Percentiles rank a stretch among this genome's conserved stretches.
Conservation (phyloP, 2,329 filamentous ascomycete species). For the Fusarium hainanense region DNA sequence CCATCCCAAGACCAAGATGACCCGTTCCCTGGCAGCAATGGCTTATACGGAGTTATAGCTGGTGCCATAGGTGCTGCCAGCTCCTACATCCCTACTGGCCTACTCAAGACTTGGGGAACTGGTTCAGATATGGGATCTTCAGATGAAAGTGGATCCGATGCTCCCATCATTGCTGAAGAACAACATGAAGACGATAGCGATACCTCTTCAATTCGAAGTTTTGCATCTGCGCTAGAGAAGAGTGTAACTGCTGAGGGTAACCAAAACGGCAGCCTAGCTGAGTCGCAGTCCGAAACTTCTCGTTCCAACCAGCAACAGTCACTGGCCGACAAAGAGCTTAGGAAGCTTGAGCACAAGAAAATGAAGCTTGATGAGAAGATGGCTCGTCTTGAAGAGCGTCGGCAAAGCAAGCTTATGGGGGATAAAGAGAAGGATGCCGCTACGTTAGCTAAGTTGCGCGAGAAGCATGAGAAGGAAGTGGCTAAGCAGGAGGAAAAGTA, state of each 20-base stretch:
- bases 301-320: conserved; percentile 42
- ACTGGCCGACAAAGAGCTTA: conserved; percentile 69
- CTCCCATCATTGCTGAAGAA: conserved; percentile 41
- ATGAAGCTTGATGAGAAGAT: conserved; percentile 72
- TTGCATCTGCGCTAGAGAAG: conserved; percentile 60
- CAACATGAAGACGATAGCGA: conserved; percentile 52
- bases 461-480: conserved; percentile 71
- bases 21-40: conserved; percentile 54
- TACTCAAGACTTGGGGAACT: conserved; percentile 48
- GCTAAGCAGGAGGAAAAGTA: conserved; percentile 76
- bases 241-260: conserved; percentile 48
- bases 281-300: conserved; percentile 55
- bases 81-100: conserved; percentile 56
- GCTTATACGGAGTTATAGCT: conserved; percentile 67
- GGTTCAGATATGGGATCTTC: conserved; percentile 44
- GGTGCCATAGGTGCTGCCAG: conserved; percentile 64
- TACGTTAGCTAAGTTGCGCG: conserved; percentile 66
- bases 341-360: conserved; percentile 70
- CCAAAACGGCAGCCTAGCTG: conserved; percentile 40
- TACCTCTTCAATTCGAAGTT: conserved; percentile 60
- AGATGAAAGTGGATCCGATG: conserved; percentile 44
- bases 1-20: conserved; percentile 42
- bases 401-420: conserved; percentile 58
- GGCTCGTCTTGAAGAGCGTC: conserved; percentile 63
- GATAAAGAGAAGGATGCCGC: conserved; percentile 62